A percentile compares a stretch with the other conserved stretches of the same genome.
Evolutionary conservation across 2,329 filamentous ascomycete genomes (phyloP).

Genomic region (Cercospora zeina): DNA sequence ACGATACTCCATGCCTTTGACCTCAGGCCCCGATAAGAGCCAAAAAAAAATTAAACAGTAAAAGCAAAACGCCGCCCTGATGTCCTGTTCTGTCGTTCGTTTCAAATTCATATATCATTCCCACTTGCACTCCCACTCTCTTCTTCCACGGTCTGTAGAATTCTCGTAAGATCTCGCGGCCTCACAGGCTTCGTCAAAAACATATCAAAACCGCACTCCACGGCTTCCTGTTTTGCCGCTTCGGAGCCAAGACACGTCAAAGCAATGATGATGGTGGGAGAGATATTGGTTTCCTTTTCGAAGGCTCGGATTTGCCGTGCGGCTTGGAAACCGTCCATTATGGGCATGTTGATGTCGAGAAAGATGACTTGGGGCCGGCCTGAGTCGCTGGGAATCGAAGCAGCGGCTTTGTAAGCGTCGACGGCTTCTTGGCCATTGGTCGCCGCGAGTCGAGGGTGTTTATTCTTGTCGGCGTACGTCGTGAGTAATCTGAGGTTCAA

Average conservation of each 20-base stretch:
- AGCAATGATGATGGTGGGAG: slow-evolving; percentile 24
- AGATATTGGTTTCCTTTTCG: slow-evolving; percentile 26
- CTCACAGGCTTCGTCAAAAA: slow-evolving; percentile 28
- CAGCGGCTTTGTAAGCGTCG: slow-evolving; percentile 18
- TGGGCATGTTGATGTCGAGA: slow-evolving; percentile 45
- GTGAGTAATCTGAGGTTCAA: slow-evolving; percentile 35
- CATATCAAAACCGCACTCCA: slow-evolving; percentile 28
- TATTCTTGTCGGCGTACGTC: slow-evolving; percentile 32
- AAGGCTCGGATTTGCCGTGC: slow-evolving; percentile 31
- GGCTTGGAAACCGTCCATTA: slow-evolving; percentile 33
- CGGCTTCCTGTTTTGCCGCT: slow-evolving; percentile 27
- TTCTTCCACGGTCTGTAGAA: slow-evolving; percentile 9
- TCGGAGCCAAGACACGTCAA: slow-evolving; percentile 28
- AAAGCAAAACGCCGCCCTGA: background rate
- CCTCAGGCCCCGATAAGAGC: background rate
- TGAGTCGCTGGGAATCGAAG: background rate
- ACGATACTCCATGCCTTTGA: background rate
- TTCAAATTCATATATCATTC: background rate
- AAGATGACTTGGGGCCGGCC: slow-evolving; percentile 12
- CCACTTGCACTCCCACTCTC: background rate
- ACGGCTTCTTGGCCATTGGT: slow-evolving; percentile 52
- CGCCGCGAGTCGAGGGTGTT: slow-evolving; percentile 45
- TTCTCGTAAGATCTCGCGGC: slow-evolving; percentile 9
- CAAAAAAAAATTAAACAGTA: background rate
- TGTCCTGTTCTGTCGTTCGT: slow-evolving; percentile 9